A percentile compares a stretch with the other conserved stretches of the same genome.
These are phyloP conservation scores for Blakeslea trispora DNA, from an alignment of 371 early-diverging fungal genomes.

Conservation along the genomic window DNA sequence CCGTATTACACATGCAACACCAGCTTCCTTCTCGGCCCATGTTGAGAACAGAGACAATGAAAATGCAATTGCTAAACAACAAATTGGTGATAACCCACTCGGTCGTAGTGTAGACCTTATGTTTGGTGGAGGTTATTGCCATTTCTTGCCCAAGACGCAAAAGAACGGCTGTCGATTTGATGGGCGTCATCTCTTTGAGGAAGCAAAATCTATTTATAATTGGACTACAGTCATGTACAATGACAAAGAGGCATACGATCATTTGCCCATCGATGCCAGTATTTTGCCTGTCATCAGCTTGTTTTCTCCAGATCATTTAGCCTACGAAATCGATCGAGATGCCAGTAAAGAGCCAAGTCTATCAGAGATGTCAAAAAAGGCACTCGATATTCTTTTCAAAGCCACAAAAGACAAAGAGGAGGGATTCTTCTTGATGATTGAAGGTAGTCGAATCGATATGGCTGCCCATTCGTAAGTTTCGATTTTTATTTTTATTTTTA, in stretches of 20 bases:
- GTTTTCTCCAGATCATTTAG: constrained; percentile 78
- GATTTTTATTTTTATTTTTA: too few species aligned
- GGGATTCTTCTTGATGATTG: constrained; percentile 96
- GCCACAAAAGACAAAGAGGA: constrained; percentile 43
- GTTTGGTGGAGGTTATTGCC: constrained; percentile 92
- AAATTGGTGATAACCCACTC: constrained; percentile 83
- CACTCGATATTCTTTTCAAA: constrained; percentile 64
- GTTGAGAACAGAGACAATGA: constrained; percentile 77
- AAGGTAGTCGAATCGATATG: constrained; percentile 92
- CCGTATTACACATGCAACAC: constrained; percentile 92
- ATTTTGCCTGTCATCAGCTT: constrained; percentile 76
- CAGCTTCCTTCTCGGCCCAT: constrained; percentile 82
- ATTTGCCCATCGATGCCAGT: constrained; percentile 19
- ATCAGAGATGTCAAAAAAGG: constrained; percentile 81
- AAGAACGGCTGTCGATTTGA: constrained; percentile 70
- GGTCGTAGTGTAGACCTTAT: constrained; percentile 85
- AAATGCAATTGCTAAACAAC: constrained; percentile 84
- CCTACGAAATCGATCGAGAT: constrained; percentile 86
- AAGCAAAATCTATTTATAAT: constrained; percentile 52
- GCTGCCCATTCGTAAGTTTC: constrained; percentile 76
- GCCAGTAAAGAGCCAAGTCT: constrained; percentile 73
- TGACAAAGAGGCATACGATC: constrained; percentile 61
- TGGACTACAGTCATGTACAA: constrained; percentile 58
- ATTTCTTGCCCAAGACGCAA: constrained; percentile 71
- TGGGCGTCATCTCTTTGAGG: constrained; percentile 58